Percentiles rank a stretch among this genome's conserved stretches.
Conservation (phyloP, 2,329 filamentous ascomycete genomes). For the Cucurbitaria berberidis region DNA sequence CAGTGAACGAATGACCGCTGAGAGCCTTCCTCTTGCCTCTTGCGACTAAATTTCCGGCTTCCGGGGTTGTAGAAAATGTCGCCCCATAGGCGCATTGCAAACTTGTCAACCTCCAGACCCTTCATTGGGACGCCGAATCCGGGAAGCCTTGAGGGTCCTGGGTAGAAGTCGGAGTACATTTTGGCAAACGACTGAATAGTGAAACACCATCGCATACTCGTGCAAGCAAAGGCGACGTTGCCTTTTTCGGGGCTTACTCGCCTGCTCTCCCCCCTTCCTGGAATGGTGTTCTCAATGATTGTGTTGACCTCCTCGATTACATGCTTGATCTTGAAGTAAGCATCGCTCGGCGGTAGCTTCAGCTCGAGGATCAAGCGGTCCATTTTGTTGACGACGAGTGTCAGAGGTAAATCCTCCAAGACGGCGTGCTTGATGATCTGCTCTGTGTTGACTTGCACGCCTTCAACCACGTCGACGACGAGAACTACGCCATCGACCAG, state of each 20-base stretch:
- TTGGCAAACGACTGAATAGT: slow-evolving; percentile 92
- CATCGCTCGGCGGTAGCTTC: slow-evolving; percentile 90
- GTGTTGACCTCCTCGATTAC: slow-evolving; percentile 99
- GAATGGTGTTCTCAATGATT: slow-evolving; percentile 84
- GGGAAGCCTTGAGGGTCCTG: slow-evolving; percentile 55
- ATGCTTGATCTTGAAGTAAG: slow-evolving; percentile 98
- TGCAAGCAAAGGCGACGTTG: slow-evolving; percentile 96
- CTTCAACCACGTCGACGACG: slow-evolving; percentile 95
- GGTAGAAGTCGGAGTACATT: slow-evolving; percentile 92
- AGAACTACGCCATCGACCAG: slow-evolving; percentile 91
- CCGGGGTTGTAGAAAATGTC: slow-evolving; percentile 94
- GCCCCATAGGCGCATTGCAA: slow-evolving; percentile 87
- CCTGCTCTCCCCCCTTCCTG: slow-evolving; percentile 77
- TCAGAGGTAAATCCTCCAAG: slow-evolving; percentile 85
- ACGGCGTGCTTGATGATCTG: slow-evolving; percentile 97
- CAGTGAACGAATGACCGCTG: slow-evolving; percentile 93
- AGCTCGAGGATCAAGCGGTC: slow-evolving; percentile 93
- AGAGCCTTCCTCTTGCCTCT: slow-evolving; percentile 78
- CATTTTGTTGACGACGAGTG: slow-evolving; percentile 95
- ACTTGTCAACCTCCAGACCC: slow-evolving; percentile 75
- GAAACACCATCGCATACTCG: slow-evolving; percentile 95
- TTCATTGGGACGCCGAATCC: slow-evolving; percentile 45
- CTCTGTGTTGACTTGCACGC: slow-evolving; percentile 98
- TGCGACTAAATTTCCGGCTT: slow-evolving; percentile 90
- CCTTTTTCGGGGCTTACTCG: slow-evolving; percentile 94